Evolutionary conservation across 441 rosid species (phyloP), one percentile per base, ranked within the genome.

Genomic region (Metrosideros polymorpha): DNA sequence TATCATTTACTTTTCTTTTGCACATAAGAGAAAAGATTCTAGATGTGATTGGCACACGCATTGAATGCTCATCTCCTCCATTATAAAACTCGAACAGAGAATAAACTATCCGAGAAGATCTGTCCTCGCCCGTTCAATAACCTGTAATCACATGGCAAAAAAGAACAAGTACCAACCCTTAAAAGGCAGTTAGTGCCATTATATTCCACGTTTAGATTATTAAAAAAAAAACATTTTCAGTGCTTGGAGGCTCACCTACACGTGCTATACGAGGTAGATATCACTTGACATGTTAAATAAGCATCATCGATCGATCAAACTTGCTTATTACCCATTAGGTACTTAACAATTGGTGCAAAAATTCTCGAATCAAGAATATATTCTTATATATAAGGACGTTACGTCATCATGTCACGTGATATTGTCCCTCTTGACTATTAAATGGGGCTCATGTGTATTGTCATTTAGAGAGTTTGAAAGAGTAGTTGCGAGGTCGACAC

Each of bases 401-500:
- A 5, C 2, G 0, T 71, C 13, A 0, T 9, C 79, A 66, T 66
- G n/a, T 35, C n/a, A 19, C 15, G 2, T 10, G 47, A 5, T 71
- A 22, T 22, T 22, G 7, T 39, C 47, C 0, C 22, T 42, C 27
- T 35, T 2, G 4, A 7, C 6, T 24, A n/a, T n/a, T n/a, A n/a
- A n/a, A n/a, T n/a, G n/a, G n/a, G 13, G 7, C 27, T 32, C n/a
- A 4, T 32, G 49, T 7, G 6, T 15, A 9, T 47, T 56, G 89
- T 84, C 87, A 85, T 89, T 85, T 83, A 55, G 88, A 47, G 88
- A 87, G 85, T 84, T 85, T 54, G 82, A 29, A 45, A 85, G 39
- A 24, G 87, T 82, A 91, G 94, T 92, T 93, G 27, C 89, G 92
- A 91, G 89, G 92, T 83, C 56, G 88, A 91, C 95, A 91, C 88